Evolutionary conservation across 768 basidiomycete genomes (phyloP).

Genomic region (Nidula microcarpa): DNA sequence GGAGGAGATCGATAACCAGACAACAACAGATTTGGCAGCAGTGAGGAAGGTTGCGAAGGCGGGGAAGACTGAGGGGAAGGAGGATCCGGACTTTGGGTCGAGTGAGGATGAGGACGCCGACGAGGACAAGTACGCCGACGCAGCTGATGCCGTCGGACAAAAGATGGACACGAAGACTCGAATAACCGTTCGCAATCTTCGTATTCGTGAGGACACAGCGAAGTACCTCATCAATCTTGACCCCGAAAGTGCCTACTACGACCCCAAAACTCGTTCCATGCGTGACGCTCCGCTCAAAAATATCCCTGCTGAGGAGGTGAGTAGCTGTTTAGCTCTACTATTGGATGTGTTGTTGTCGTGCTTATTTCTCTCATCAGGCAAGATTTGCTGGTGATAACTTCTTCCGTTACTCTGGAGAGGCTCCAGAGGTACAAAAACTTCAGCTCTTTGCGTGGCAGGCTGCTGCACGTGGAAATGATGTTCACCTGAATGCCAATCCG

Average conservation of each 20-base stretch:
- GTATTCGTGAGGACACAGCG: conserved; percentile 98
- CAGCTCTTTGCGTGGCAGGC: conserved; percentile 99
- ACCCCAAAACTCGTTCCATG: conserved; percentile 99
- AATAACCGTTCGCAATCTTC: conserved; percentile 95
- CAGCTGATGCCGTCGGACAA: conserved; percentile 96
- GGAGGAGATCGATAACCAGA: conserved; percentile 97
- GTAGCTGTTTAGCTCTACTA: conserved; percentile 18
- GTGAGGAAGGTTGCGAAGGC: conserved; percentile 96
- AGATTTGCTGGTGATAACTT: conserved; percentile 98
- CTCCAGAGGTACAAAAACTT: conserved; percentile 85
- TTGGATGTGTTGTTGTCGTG: background rate
- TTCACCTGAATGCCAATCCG: conserved; percentile 94
- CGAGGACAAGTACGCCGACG: conserved; percentile 98
- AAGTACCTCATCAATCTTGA: conserved; percentile 98
- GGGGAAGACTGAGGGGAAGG: conserved; percentile 67
- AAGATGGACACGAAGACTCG: conserved; percentile 98
- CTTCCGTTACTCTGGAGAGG: conserved; percentile 85
- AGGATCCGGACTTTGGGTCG: conserved; percentile 92
- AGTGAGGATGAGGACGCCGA: conserved; percentile 95
- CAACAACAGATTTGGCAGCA: conserved; percentile 85
- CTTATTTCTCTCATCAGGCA: conserved; percentile 40
- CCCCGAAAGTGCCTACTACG: conserved; percentile 94
- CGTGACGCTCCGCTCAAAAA: conserved; percentile 87
- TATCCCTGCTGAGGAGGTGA: conserved; percentile 82
- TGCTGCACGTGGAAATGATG: conserved; percentile 87